Conservation (phyloP, 495 filamentous ascomycete species). For the Niebla homalea region DNA sequence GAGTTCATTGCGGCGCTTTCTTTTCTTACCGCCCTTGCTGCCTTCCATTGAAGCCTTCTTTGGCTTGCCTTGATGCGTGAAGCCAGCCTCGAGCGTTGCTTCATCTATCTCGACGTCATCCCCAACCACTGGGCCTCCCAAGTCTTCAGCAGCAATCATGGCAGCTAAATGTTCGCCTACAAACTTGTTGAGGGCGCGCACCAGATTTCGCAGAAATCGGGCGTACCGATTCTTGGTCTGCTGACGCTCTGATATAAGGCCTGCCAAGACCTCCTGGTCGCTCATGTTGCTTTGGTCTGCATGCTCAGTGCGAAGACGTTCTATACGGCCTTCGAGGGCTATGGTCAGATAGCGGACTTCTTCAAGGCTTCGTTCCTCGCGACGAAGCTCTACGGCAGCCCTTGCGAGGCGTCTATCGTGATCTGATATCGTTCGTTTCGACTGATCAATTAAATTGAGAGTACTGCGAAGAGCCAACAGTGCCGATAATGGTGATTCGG, state of each 20-base stretch:
- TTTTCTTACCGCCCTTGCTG: conserved; percentile 28
- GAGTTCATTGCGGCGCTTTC: conserved; percentile 61
- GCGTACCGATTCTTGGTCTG: conserved; percentile 42
- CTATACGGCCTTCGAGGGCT: conserved; percentile 46
- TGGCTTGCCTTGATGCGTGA: conserved; percentile 55
- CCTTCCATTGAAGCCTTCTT: conserved; percentile 43
- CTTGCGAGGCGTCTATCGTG: conserved; percentile 40
- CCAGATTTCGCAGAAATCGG: conserved; percentile 40
- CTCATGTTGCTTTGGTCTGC: conserved; percentile 43
- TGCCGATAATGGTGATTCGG: conserved; percentile 54
- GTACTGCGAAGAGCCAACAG: conserved; percentile 57
- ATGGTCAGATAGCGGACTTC: conserved; percentile 41
- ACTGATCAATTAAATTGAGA: conserved; percentile 47
- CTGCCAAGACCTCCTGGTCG: conserved; percentile 44
- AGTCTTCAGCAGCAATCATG: conserved; percentile 77
- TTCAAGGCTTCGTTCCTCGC: conserved; percentile 45
- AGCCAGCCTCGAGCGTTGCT: conserved; percentile 49
- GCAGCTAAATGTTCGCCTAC: conserved; percentile 56
- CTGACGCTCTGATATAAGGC: conserved; percentile 44
- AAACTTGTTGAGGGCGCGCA: conserved; percentile 55
- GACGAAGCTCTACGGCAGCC: conserved; percentile 39
- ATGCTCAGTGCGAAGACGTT: conserved; percentile 37
- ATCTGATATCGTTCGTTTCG: conserved; percentile 42
- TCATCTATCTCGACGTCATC: conserved; percentile 53
- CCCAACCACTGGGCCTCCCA: conserved; percentile 75